phyloP scores from a whole-genome alignment of 2,329 filamentous ascomycete species.

The Xylaria multiplex region DNA sequence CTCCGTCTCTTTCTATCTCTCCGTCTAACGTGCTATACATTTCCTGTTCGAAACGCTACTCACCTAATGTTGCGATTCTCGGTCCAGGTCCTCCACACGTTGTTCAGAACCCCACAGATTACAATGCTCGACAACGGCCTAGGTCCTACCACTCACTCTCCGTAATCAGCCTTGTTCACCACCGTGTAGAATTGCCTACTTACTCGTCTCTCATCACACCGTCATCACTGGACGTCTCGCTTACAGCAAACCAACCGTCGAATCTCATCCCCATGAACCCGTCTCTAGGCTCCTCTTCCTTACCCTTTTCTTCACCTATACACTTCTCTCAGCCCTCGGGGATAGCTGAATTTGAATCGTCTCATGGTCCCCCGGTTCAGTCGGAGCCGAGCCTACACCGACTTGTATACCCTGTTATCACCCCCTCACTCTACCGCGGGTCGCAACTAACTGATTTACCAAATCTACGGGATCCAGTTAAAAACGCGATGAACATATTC shows the following conservation, averaged over 20 bases:
- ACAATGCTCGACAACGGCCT: constrained; percentile 19
- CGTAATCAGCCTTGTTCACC: constrained; percentile 25
- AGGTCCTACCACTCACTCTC: constrained; percentile 19
- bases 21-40: constrained; percentile 9
- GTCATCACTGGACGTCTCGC: not conserved
- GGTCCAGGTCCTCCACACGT: constrained; percentile 3
- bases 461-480: constrained; percentile 9
- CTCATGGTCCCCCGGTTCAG: constrained; percentile 20
- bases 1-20: constrained; percentile 6
- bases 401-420: constrained; percentile 21
- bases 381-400: constrained; percentile 29
- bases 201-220: constrained; percentile 7
- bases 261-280: constrained; percentile 26
- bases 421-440: constrained; percentile 25
- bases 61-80: constrained; percentile 6
- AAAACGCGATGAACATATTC: constrained; percentile 15
- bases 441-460: constrained; percentile 10
- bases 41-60: not conserved
- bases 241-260: constrained; percentile 4
- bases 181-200: constrained; percentile 1
- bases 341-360: constrained; percentile 4
- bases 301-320: not conserved
- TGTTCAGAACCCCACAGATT: constrained; percentile 10
- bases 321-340: constrained; percentile 7
- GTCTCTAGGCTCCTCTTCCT: constrained; percentile 1